Evolutionary conservation across 2,329 filamentous ascomycete species (phyloP).

Genomic region (Aspergillus flavus): DNA sequence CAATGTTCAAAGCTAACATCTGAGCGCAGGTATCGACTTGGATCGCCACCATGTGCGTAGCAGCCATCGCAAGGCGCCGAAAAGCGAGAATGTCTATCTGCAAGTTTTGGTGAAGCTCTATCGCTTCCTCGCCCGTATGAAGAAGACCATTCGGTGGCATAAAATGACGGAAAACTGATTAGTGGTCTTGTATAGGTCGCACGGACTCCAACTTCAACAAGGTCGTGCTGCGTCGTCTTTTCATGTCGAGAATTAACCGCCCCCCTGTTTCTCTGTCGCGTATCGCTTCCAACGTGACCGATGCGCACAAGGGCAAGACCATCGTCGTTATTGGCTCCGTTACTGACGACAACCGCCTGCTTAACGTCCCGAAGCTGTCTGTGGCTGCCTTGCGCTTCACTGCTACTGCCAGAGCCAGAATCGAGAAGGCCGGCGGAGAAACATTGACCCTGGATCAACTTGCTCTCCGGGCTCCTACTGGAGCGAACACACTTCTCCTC

Average conservation of each 20-base stretch:
- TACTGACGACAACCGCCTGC: slow-evolving; percentile 95
- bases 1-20: slow-evolving; percentile 18
- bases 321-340: slow-evolving; percentile 92
- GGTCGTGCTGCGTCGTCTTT: slow-evolving; percentile 93
- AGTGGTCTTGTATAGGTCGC: slow-evolving; percentile 63
- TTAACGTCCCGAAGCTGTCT: slow-evolving; percentile 87
- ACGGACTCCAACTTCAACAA: slow-evolving; percentile 99
- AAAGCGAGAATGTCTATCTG: slow-evolving; percentile 98
- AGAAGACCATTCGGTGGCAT: not conserved
- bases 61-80: slow-evolving; percentile 87
- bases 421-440: slow-evolving; percentile 91
- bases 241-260: slow-evolving; percentile 98
- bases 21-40: slow-evolving; percentile 55
- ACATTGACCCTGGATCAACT: slow-evolving; percentile 96
- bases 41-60: slow-evolving; percentile 65
- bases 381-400: slow-evolving; percentile 97
- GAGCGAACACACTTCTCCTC: slow-evolving; percentile 94
- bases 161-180: slow-evolving; percentile 19
- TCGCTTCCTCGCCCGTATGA: slow-evolving; percentile 87
- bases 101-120: slow-evolving; percentile 98
- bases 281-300: slow-evolving; percentile 69
- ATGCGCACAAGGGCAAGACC: slow-evolving; percentile 69
- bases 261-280: slow-evolving; percentile 92
- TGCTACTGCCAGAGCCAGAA: slow-evolving; percentile 89
- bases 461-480: slow-evolving; percentile 90